phyloP scores from a whole-genome alignment of 108 stramenopile genomes.

The Cyclotella cryptica region DNA sequence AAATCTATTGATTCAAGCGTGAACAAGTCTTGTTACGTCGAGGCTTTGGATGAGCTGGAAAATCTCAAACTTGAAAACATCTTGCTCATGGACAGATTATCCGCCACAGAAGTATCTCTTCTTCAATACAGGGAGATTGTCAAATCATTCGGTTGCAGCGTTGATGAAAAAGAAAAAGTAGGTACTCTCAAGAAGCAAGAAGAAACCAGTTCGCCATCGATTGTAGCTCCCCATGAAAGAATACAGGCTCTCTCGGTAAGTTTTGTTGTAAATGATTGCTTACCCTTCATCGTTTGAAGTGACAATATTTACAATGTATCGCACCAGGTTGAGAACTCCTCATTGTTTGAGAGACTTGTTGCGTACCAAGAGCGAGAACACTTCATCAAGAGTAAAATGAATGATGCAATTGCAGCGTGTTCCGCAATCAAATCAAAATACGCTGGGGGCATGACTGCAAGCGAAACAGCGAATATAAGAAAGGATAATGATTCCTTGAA shows the following conservation, averaged over 20 bases:
- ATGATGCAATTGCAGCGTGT: neutral
- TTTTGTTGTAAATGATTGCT: neutral
- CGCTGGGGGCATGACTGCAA: slow-evolving; percentile 13
- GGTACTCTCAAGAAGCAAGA: neutral
- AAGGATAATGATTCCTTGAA: slow-evolving; percentile 1
- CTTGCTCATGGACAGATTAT: slow-evolving; percentile 6
- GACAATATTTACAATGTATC: no score
- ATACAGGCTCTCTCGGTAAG: slow-evolving; percentile 1
- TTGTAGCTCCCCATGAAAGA: neutral
- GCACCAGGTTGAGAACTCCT: slow-evolving; percentile 6
- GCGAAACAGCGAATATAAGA: neutral
- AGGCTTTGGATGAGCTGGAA: slow-evolving; percentile 3
- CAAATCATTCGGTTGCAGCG: neutral
- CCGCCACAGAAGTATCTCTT: neutral
- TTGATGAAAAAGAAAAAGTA: neutral
- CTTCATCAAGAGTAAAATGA: neutral
- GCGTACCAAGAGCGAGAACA: slow-evolving; percentile 14
- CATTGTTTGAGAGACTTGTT: slow-evolving; percentile 8
- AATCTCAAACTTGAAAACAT: slow-evolving; percentile 13
- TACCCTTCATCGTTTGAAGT: neutral
- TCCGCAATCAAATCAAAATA: neutral
- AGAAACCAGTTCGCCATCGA: neutral
- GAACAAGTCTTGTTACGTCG: neutral
- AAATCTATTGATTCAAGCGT: neutral
- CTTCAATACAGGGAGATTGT: slow-evolving; percentile 1